A percentile compares a stretch with the other conserved stretches of the same genome.
These are phyloP conservation scores for Phialophora macrospora DNA, from an alignment of 2,329 filamentous ascomycete species.

Conservation along the genomic window DNA sequence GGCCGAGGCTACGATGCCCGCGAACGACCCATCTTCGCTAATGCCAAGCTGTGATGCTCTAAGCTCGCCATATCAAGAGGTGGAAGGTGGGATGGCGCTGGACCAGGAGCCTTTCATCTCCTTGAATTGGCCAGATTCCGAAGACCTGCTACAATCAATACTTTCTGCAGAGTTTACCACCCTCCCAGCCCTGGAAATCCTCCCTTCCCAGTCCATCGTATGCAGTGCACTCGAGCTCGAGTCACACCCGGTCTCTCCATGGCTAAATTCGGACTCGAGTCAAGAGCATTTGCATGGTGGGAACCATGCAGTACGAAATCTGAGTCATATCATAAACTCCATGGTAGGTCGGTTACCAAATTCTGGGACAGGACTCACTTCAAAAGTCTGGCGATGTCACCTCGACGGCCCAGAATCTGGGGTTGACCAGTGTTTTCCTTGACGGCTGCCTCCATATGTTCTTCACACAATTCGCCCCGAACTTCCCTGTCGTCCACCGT, in stretches of 20 bases:
- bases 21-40: not conserved
- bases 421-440: constrained; percentile 53
- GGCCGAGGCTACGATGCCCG: not conserved
- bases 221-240: not conserved
- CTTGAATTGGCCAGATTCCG: constrained; percentile 28
- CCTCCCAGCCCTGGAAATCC: constrained; percentile 19
- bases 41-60: not conserved
- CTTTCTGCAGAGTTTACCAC: constrained; percentile 22
- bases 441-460: constrained; percentile 56
- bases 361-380: not conserved
- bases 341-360: constrained; percentile 4
- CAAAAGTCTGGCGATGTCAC: constrained; percentile 51
- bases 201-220: constrained; percentile 22
- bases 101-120: constrained; percentile 2
- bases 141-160: constrained; percentile 23
- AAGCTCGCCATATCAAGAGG: not conserved
- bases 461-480: constrained; percentile 53
- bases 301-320: constrained; percentile 17
- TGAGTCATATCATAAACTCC: constrained; percentile 25
- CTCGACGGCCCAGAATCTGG: constrained; percentile 50
- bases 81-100: not conserved
- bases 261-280: constrained; percentile 1
- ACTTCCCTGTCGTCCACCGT: constrained; percentile 52
- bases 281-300: constrained; percentile 15
- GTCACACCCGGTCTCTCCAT: constrained; percentile 7